Conservation (phyloP, 495 filamentous ascomycete genomes). For the Neurospora sp. region DNA sequence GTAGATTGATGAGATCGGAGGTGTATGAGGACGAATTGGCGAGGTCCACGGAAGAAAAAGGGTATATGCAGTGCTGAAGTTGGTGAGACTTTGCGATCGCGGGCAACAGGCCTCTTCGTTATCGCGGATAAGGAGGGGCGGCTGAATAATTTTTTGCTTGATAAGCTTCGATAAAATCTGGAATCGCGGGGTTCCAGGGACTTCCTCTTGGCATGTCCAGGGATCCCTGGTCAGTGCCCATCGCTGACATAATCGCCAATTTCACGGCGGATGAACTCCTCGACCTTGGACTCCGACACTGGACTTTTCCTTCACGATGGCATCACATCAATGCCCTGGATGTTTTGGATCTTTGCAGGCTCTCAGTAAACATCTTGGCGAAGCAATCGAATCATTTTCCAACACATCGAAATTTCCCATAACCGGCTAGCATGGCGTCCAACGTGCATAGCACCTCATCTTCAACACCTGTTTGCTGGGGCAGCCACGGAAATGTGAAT, state of each 20-base stretch:
- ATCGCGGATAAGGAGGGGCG: background rate
- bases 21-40: background rate
- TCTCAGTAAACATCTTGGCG: background rate
- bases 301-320: background rate
- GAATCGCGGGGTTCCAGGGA: background rate
- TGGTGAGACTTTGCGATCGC: background rate
- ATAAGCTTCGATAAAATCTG: background rate
- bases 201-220: background rate
- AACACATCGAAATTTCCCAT: background rate
- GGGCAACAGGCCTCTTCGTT: background rate
- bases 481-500: background rate
- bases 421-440: background rate
- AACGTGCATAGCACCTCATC: background rate
- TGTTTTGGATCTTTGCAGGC: background rate
- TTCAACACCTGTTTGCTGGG: background rate
- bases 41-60: background rate
- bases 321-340: background rate
- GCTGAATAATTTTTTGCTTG: background rate
- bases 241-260: background rate
- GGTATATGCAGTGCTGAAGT: background rate
- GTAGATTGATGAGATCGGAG: background rate
- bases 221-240: no score
- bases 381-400: background rate
- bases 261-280: background rate
- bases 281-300: background rate